Evolutionary conservation across 225 moss, liverwort and hornwort genomes (phyloP), one percentile per base, ranked within the genome.

Genomic region (Sphagnum contortum): DNA sequence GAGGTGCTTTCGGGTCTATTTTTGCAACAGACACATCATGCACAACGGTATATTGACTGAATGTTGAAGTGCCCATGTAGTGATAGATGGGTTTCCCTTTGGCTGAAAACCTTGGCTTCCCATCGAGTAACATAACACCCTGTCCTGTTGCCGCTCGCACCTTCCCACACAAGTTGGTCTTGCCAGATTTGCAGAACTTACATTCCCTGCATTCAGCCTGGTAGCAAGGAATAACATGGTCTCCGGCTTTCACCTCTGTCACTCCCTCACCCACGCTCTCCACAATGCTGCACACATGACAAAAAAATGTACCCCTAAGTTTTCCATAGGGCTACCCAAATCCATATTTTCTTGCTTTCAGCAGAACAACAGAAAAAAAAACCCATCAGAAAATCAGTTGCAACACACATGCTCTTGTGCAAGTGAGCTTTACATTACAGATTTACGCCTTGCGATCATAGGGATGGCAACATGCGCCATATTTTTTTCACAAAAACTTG

Each of bases 141-240:
- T 81, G 79, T 12, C 85, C 81, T 29, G 85, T 85, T 13, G 85
- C 85, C 14, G 81, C 70, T 50, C 85, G 71, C 11, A 85, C 76
- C 66, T 76, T 81, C 64, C 76, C 82, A 60, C 85, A 82, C 76
- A 85, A 61, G 55, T 85, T 85, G 9, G 85, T 85, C 54, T 82
- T 85, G 3, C 81, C 85, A 5, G 85, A 85, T 49, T 74, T 82
- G 49, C 85, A 85, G 5, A 82, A 72, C 68, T 79, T 81, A 72
- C 85, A 85, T 53, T 81, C 81, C 13, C 85, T 69, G 74, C 85
- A 85, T 60, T 85, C 85, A n/a, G 85, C 85, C 76, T 81, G 81
- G 70, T 81, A 85, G 74, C 85, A 85, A 11, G 85, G 81, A 49
- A 85, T 85, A 49, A 85, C 85, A 61, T 85, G 85, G 7, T 85